Conservation (phyloP, 352 stramenopile species). For the Phytopythium cucurbitacearum region DNA sequence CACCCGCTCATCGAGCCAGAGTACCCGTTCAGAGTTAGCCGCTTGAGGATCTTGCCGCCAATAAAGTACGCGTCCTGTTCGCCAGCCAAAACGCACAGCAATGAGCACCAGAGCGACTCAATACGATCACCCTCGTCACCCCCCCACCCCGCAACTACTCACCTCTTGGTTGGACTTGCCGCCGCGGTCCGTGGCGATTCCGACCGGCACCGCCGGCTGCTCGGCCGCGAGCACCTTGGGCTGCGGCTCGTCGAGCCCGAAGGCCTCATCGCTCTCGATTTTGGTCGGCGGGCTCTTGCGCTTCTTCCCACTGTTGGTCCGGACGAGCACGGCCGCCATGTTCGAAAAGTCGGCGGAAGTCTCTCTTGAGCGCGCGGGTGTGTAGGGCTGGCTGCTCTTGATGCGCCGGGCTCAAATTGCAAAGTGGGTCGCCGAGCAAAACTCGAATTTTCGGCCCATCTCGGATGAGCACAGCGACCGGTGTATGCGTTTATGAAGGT, state of each 20-base stretch:
- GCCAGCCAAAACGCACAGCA: neutral
- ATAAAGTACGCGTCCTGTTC: constrained; percentile 80
- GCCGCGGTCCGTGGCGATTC: constrained; percentile 66
- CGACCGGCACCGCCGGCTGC: constrained; percentile 45
- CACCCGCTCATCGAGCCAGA: constrained; percentile 48
- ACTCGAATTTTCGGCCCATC: neutral
- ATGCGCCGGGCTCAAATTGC: neutral
- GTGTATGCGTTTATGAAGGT: neutral
- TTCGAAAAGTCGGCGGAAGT: neutral
- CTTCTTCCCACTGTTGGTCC: constrained; percentile 21
- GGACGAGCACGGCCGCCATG: constrained; percentile 3
- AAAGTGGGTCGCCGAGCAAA: neutral
- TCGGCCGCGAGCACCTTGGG: constrained; percentile 42
- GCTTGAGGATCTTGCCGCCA: constrained; percentile 45
- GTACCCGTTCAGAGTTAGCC: constrained; percentile 81
- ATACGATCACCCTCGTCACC: too few species aligned
- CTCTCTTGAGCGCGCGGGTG: neutral
- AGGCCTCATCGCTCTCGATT: constrained; percentile 10
- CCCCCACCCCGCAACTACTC: constrained; percentile 4
- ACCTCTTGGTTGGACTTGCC: constrained; percentile 76
- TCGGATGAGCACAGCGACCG: neutral
- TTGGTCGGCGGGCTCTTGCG: constrained; percentile 23
- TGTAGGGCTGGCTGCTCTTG: neutral
- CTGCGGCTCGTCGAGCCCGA: constrained; percentile 9
- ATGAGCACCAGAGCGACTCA: neutral